Base-by-base conservation (phyloP, 1,139 yeast species). In the Torulaspora globosa region DNA sequence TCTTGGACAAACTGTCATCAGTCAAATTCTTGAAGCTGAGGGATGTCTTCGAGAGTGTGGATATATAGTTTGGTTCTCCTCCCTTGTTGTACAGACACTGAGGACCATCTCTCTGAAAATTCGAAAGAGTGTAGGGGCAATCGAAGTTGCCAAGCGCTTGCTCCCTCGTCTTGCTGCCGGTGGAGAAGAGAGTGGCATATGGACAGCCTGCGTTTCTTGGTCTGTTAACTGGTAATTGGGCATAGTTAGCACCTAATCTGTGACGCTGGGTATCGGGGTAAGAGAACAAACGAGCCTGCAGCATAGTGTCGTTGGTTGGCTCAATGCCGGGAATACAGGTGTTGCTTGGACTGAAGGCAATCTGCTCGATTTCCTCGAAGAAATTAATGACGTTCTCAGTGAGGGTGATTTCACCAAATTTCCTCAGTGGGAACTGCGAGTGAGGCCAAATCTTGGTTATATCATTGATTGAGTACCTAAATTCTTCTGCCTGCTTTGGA, bases 251-350 rank as follows among this genome's bases (percentile, higher is more conserved):
- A 52, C 82, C 82, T 56, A 78, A 70, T 60, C 79, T 70, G 62
- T 73, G 70, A 59, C 75, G 72, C 67, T 85, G 95, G 44, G 95
- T 85, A 70, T 86, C 95, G 49, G 90, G 81, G 71, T 86, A 86
- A 31, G 95, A 83, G 70, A 85, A 86, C 58, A 86, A 73, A 70
- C 95, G 80, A 14, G 89, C 79, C 71, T 86, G 95, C 67, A 86
- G 74, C 41, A 86, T 95, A 41, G 95, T 94, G 66, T 86, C 95
- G 57, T 89, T 89, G 39, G 89, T 80, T 43, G 95, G 78, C 68
- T 84, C 88, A 76, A 83, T 80, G 58, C 84, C 86, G 47, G 95
- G 95, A 48, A 86, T 87, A 31, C 58, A 54, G 31, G 89, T 79
- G 69, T 86, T 88, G 33, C 89, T 77, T 51, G 95, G 95, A 38